Evolutionary conservation across 2,329 filamentous ascomycete genomes (phyloP).

Genomic region (Colletotrichum nymphaeae): DNA sequence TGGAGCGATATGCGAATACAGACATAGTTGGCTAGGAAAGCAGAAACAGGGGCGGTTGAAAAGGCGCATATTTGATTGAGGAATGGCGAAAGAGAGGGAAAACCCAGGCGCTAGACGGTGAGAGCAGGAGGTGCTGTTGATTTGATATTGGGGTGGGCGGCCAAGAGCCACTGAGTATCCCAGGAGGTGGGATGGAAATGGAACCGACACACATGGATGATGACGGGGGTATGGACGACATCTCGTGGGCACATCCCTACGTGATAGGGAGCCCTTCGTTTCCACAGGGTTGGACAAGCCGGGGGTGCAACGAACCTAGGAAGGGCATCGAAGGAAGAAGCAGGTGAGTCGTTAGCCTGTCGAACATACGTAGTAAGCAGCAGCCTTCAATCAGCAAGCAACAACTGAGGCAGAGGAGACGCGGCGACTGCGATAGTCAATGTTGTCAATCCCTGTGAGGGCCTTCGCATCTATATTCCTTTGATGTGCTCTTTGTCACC

Average conservation of each 20-base stretch:
- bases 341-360: slow-evolving; percentile 19
- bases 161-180: slow-evolving; percentile 22
- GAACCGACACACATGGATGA: slow-evolving; percentile 30
- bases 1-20: neutral
- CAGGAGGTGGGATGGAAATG: slow-evolving; percentile 35
- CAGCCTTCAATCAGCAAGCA: neutral
- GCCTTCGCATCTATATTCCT: neutral
- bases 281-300: slow-evolving; percentile 34
- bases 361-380: slow-evolving; percentile 4
- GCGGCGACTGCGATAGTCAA: neutral
- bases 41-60: neutral
- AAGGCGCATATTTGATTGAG: neutral
- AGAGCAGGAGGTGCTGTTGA: slow-evolving; percentile 22
- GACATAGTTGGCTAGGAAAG: neutral
- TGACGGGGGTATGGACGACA: slow-evolving; percentile 33
- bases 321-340: slow-evolving; percentile 35
- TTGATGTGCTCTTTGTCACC: neutral
- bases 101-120: neutral
- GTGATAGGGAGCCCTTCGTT: slow-evolving; percentile 30
- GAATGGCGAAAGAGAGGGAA: neutral
- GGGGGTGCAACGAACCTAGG: slow-evolving; percentile 33
- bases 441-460: neutral
- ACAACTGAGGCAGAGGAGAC: neutral
- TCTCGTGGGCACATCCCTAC: slow-evolving; percentile 34
- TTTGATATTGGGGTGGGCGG: slow-evolving; percentile 34